Evolutionary conservation across 2,329 filamentous ascomycete genomes (phyloP).

Genomic region (Fonsecaea pedrosoi): DNA sequence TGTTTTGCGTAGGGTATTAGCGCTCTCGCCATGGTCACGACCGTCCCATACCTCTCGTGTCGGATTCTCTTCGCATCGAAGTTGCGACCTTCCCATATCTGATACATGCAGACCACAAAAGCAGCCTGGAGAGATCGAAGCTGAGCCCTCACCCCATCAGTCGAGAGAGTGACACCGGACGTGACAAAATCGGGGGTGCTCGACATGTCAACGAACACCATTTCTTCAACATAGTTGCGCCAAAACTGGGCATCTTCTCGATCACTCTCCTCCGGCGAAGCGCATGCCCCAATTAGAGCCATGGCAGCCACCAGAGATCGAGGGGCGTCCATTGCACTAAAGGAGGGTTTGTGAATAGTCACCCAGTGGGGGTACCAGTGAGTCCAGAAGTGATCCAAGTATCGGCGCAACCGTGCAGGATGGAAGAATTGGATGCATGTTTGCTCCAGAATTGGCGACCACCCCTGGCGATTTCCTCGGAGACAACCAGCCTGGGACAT

Average conservation of each 20-base stretch:
- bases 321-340: conserved; percentile 33
- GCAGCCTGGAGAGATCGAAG: conserved; percentile 1
- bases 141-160: too few relatives aligned
- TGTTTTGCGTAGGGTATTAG: too few relatives aligned
- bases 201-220: conserved; percentile 6
- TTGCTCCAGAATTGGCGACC: neutral
- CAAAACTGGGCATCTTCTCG: conserved; percentile 31
- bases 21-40: conserved; percentile 6
- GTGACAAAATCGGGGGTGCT: neutral
- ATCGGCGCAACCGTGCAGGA: conserved; percentile 37
- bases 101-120: conserved; percentile 2
- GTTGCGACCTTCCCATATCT: conserved; percentile 4
- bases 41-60: neutral
- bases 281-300: conserved; percentile 43
- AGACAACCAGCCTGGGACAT: too few relatives aligned
- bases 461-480: too few relatives aligned
- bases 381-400: conserved; percentile 43
- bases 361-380: conserved; percentile 45
- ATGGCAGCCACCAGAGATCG: conserved; percentile 41
- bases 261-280: conserved; percentile 38
- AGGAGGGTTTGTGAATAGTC: conserved; percentile 42
- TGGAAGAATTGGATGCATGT: conserved; percentile 37
- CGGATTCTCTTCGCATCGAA: conserved; percentile 5
- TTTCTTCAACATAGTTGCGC: conserved; percentile 1
- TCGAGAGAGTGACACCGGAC: too few relatives aligned